Base-by-base conservation (phyloP, 2,329 filamentous ascomycete genomes). In the Penicillium verrucosum region DNA sequence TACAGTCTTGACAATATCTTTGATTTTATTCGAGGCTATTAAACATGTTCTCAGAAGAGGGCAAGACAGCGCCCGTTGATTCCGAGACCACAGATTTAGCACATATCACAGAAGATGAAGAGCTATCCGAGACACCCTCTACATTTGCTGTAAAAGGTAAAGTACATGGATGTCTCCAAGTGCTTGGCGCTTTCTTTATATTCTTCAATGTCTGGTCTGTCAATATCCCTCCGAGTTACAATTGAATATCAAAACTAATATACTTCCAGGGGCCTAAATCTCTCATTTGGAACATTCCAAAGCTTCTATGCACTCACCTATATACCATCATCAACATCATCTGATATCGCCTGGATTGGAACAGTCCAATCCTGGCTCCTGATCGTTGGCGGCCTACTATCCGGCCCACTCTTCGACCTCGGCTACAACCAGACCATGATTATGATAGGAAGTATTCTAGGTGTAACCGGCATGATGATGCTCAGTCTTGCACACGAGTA, bases 271-370 rank as follows among this genome's bases (percentile, higher is more conserved):
- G 59, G 60, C 4, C 32, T 59, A 2, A 59, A 44, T 3, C 59
- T 62, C 2, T 70, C 75, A 2, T 81, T 78, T 52, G 79, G 78
- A 12, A 72, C 75, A 6, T 81, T 77, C 37, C 77, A 81, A 56
- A 74, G 73, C 2, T 74, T 73, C 60, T 81, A 80, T 57, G 61
- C 52, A 23, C 51, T 61, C 6, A 57, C 29, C 1, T 63, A 56
- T 23, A 52, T 63, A 11, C 38, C 51, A 5, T 34, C 48, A 2
- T 56, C 51, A 40, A 66, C 73, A 7, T 68, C 76, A 56, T 73
- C 70, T 0, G 66, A 72, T 14, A 75, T 78, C 1, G 75, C 75
- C 0, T 78, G 76, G 76, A 74, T 78, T 21, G 76, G 76, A 4
- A 73, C 70, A 23, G 61, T 77, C 42, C 75, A 77, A 49, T 71